Evolutionary conservation across 1,139 yeast genomes (phyloP), one percentile per base, ranked within the genome.

Genomic region (Zygosaccharomyces sapae): DNA sequence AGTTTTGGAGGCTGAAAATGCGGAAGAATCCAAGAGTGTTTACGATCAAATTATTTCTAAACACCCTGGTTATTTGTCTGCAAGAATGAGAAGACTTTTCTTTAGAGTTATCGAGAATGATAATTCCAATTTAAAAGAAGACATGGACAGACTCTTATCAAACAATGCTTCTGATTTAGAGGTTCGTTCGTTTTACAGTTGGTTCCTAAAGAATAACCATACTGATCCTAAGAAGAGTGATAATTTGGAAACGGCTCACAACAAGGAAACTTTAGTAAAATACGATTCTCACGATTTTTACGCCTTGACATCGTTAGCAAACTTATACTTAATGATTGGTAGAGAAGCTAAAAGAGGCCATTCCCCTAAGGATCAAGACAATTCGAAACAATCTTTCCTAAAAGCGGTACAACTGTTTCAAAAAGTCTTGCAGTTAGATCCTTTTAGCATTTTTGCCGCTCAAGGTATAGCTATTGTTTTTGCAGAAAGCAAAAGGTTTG

Each of bases 401-500:
- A 80, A 95, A 68, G 96, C 97, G 12, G 86, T 90, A 19, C 97
- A 92, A 67, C 72, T 90, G 48, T 90, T 83, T 65, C 86, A 89
- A 57, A 90, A 92, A 68, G 97, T 89, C 1, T 72, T 94, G 49
- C 83, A 86, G 43, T 72, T 89, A 33, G 98, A 92, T 68, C 79
- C 92, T 4, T 75, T 78, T 56, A 88, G 92, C 65, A 95, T 92
- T 1, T 92, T 84, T 70, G 99, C 97, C 2, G 97, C 98, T 0
- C 98, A 92, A 67, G 99, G 99, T 45, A 76, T 94, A 53, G 97
- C 97, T 1, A 89, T 92, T 47, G 81, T 90, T 8, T 86, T 88
- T 66, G 95, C 95, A 20, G 97, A 90, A 59, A 85, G 85, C 61
- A 86, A 85, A 59, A 83, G 87, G 50, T 70, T 80, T 19, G 81